These are phyloP conservation scores for Penicillium roqueforti DNA, from an alignment of 495 filamentous ascomycete genomes.

Conservation along the genomic window DNA sequence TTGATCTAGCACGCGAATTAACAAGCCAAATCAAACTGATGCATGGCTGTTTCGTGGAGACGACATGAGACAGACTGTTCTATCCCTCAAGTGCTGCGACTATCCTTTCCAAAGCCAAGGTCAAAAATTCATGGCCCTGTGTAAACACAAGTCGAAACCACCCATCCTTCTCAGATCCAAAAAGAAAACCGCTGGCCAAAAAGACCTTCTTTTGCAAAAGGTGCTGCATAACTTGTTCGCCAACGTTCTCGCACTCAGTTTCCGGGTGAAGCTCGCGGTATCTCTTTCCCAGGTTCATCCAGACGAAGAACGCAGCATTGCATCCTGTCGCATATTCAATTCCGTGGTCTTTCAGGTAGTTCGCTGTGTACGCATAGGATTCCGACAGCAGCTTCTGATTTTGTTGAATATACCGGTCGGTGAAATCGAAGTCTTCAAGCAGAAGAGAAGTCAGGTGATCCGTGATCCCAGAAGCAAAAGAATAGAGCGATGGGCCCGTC, in stretches of 20 bases:
- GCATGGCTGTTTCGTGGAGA: background rate
- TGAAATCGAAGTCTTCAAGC: constrained; percentile 46
- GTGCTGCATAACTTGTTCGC: constrained; percentile 25
- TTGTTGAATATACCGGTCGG: constrained; percentile 40
- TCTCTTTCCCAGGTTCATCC: constrained; percentile 50
- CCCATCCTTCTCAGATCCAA: constrained; percentile 44
- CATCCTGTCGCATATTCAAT: constrained; percentile 39
- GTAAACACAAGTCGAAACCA: constrained; percentile 53
- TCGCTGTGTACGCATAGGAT: constrained; percentile 31
- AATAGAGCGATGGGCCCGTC: constrained; percentile 37
- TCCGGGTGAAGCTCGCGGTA: constrained; percentile 29
- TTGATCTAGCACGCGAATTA: background rate
- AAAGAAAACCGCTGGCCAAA: constrained; percentile 38
- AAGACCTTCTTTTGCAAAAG: constrained; percentile 42
- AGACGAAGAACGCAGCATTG: constrained; percentile 57
- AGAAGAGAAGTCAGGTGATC: constrained; percentile 43
- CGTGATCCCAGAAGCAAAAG: constrained; percentile 41
- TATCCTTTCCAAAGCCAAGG: constrained; percentile 43
- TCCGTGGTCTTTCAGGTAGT: constrained; percentile 32
- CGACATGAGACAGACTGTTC: background rate
- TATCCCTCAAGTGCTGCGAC: constrained; percentile 18
- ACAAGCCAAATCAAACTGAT: background rate
- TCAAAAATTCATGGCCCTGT: constrained; percentile 32
- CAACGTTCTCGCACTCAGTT: constrained; percentile 19
- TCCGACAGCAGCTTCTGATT: constrained; percentile 37